These are phyloP conservation scores for Pseudotulostoma volvatum DNA, from an alignment of 495 filamentous ascomycete genomes.

Conservation along the genomic window DNA sequence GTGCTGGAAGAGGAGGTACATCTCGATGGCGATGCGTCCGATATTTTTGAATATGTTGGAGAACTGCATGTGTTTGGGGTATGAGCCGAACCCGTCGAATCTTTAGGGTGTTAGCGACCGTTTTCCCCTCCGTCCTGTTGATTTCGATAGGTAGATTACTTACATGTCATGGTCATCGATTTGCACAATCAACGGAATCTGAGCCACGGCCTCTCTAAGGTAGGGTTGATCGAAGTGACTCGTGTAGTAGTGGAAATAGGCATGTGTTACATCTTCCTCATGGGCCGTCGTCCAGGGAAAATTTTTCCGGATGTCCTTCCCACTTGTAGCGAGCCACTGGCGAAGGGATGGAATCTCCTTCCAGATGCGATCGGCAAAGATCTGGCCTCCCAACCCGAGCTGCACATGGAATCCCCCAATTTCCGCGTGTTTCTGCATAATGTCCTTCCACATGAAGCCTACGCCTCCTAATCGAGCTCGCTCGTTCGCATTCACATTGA, in stretches of 20 bases:
- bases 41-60: conserved; percentile 97
- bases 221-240: conserved; percentile 94
- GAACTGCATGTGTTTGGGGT: conserved; percentile 96
- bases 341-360: conserved; percentile 82
- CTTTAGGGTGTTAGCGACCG: no score
- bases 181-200: conserved; percentile 86
- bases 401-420: conserved; percentile 92
- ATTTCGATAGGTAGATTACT: no score
- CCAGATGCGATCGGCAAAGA: conserved; percentile 93
- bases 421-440: conserved; percentile 92
- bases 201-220: conserved; percentile 85
- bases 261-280: conserved; percentile 86
- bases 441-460: conserved; percentile 97
- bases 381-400: conserved; percentile 81
- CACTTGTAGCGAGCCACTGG: conserved; percentile 83
- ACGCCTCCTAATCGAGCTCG: conserved; percentile 69
- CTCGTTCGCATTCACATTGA: conserved; percentile 73
- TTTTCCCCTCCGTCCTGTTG: no score
- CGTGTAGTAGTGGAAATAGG: conserved; percentile 97
- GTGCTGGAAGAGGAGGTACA: conserved; percentile 98
- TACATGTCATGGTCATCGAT: conserved; percentile 98
- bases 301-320: conserved; percentile 82
- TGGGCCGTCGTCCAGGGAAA: conserved; percentile 81
- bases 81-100: conserved; percentile 95
- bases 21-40: conserved; percentile 89